Base-by-base conservation (phyloP, 371 early-diverging fungal species). In the Actinomortierella ambigua region DNA sequence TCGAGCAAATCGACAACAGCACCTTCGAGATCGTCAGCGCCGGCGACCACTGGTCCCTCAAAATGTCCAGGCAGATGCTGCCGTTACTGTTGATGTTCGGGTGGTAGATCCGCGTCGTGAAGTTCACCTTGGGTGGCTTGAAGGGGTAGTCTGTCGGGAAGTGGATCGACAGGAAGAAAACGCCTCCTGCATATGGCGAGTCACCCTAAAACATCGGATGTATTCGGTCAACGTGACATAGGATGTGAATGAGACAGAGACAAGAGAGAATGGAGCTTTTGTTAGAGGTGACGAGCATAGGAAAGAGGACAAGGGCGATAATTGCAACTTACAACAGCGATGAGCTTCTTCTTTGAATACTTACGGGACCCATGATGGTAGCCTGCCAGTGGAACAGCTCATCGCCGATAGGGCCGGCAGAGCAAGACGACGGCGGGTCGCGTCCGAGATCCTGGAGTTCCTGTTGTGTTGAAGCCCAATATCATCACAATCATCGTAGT, bases 41-140 rank as follows among this genome's bases (percentile, higher is more conserved):
- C 60, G 99, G 99, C 52, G 97, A 96, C 99, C 99, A 99, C 75
- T 98, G 98, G 75, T 99, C 99, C 75, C 90, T 92, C 79, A 99
- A 85, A 71, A 99, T 98, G 79, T 98, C 98, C 81, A 99, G 83
- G 80, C 99, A 99, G 67, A 99, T 99, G 68, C 91, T 90, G 56
- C 99, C 99, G 76, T 97, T 98, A 75, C 92, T 90, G 88, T 99
- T 99, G 83, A 99, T 98, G 85, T 99, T 99, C 57, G 99, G 98
- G 84, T 99, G 99, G 76, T 97, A 99, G 65, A 99, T 98, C 62
- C 93, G 85, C 53, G 99, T 98, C 55, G 95, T 91, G 82, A 99
- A 99, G 82, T 87, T 93, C 65, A 99, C 88, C 90, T 96, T 96
- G 73, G 99, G 99, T 51, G 99, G 98, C 88, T 98, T 98, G 89